Conservation (phyloP, 2,329 filamentous ascomycete genomes). For the Fusarium staphyleae region DNA sequence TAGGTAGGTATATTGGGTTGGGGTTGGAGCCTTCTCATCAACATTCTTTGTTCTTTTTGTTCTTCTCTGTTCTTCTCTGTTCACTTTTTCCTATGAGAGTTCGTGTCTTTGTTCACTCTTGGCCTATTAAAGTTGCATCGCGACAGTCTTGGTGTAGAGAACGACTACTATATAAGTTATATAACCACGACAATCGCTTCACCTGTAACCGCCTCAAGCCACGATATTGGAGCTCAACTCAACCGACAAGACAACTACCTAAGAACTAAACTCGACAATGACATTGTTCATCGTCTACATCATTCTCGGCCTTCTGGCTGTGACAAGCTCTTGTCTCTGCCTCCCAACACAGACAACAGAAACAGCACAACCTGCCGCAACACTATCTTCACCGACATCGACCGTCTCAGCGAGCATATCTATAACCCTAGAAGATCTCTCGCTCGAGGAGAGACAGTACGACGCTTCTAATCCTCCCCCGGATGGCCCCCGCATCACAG, state of each 20-base stretch:
- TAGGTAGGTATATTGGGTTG: conserved; percentile 27
- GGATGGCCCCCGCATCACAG: conserved; percentile 44
- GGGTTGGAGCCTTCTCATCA: not conserved
- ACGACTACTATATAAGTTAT: too few species aligned
- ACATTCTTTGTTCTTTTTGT: not conserved
- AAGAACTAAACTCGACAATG: not conserved
- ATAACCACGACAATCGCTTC: too few species aligned
- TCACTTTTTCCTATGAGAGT: conserved; percentile 17
- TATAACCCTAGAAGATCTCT: not conserved
- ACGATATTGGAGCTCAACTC: too few species aligned
- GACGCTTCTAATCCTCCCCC: conserved; percentile 32
- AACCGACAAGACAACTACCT: too few species aligned
- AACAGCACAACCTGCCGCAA: conserved; percentile 14
- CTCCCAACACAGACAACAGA: conserved; percentile 23
- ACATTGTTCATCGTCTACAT: conserved; percentile 12
- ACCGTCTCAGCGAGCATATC: not conserved
- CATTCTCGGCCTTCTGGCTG: conserved; percentile 9
- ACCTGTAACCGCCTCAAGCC: too few species aligned
- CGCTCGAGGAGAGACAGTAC: conserved; percentile 17
- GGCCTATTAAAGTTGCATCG: not conserved
- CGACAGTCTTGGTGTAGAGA: too few species aligned
- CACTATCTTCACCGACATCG: conserved; percentile 1
- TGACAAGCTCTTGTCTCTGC: conserved; percentile 15
- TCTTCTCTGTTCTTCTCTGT: conserved; percentile 1
- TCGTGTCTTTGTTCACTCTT: conserved; percentile 19